Evolutionary conservation across 176 grass and related monocot genomes (phyloP), one percentile per base, ranked within the genome.

Genomic region (Oryza australiensis): DNA sequence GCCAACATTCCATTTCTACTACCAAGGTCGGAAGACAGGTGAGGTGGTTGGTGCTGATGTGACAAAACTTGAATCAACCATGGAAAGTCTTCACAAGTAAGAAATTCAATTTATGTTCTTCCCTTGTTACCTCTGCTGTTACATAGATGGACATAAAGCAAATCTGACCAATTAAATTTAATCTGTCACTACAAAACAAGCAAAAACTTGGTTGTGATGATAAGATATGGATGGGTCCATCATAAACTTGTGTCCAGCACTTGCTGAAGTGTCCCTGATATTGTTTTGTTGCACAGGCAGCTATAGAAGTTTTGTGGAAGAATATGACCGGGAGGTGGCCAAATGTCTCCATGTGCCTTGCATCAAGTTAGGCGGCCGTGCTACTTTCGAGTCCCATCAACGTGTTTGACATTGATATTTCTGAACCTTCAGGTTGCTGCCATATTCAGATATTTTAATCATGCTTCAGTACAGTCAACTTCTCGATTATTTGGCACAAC

Each of bases 71-170:
- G 45, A 87, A 81, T n/a, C 42, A 34, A n/a, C 66, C 66, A 91
- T 87, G 85, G 85, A 87, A 80, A 84, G 12, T 30, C 85, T 91
- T n/a, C 41, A 87, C 76, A 81, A 84, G 89, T 87, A 87, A 77
- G 53, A 48, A 62, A 0, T 60, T 13, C 24, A 12, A 22, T 22
- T 16, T 55, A 3, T 26, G 3, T 18, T 77, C 2, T 34, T 66
- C 62, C 5, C 20, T 40, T 76, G 3, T 26, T 8, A 1, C 18
- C 1, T 68, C 12, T 29, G 27, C 1, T 3, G 26, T 43, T 32
- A 76, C 35, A 11, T 9, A 41, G 11, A 84, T 3, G 1, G 5
- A 35, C 71, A 4, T 29, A 35, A 74, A 38, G 66, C 12, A 82
- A 72, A 45, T 26, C 26, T 62, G 12, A 15, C 48, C 26, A 62